Conservation (phyloP, 2,329 filamentous ascomycete genomes). For the Penicillium sp. region DNA sequence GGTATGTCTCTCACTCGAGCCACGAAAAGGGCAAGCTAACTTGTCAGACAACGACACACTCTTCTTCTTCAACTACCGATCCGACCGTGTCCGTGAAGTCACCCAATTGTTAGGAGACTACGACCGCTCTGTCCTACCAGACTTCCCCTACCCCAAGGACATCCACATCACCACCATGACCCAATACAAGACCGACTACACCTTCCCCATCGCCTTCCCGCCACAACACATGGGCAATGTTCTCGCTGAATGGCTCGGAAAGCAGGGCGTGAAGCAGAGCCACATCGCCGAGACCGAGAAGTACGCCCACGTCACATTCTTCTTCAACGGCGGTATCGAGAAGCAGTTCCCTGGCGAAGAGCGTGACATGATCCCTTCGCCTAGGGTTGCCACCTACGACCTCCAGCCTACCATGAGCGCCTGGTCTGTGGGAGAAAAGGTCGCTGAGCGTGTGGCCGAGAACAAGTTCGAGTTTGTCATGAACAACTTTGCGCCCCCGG, state of each 20-base stretch:
- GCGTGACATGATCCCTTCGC: constrained; percentile 90
- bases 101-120: constrained; percentile 89
- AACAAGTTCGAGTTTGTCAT: constrained; percentile 93
- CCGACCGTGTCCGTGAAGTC: constrained; percentile 93
- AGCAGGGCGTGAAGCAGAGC: constrained; percentile 85
- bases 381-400: constrained; percentile 91
- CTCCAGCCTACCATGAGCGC: constrained; percentile 94
- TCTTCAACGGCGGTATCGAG: constrained; percentile 98
- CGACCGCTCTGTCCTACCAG: constrained; percentile 83
- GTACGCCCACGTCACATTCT: constrained; percentile 99
- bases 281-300: constrained; percentile 99
- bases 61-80: constrained; percentile 99
- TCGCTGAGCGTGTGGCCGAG: constrained; percentile 79
- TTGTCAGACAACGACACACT: constrained; percentile 76
- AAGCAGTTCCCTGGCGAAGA: constrained; percentile 90
- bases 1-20: constrained; percentile 49
- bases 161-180: constrained; percentile 92
- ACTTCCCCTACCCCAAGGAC: constrained; percentile 92
- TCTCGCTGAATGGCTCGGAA: constrained; percentile 92
- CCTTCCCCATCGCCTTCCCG: constrained; percentile 86
- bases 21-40: not conserved
- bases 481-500: constrained; percentile 99
- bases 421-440: constrained; percentile 81
- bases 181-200: constrained; percentile 92
- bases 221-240: constrained; percentile 97